These are phyloP conservation scores for Penicillium lividum DNA, from an alignment of 495 filamentous ascomycete genomes.

Conservation along the genomic window DNA sequence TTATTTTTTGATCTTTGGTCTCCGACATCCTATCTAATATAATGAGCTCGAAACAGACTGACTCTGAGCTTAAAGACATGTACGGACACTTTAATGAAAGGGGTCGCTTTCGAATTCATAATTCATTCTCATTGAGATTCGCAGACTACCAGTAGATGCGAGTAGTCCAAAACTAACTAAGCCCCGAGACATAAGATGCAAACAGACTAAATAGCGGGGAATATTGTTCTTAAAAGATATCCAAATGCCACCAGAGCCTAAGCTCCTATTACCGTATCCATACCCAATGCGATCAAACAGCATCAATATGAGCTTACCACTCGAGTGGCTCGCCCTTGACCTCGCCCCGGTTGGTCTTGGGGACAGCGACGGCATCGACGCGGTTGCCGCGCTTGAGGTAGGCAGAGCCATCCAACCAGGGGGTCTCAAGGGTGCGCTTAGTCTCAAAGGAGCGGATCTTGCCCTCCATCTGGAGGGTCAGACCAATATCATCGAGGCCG, in stretches of 20 bases:
- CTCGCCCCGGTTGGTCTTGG: conserved; percentile 88
- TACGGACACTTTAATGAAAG: neutral
- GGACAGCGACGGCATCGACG: conserved; percentile 80
- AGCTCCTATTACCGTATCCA: conserved; percentile 16
- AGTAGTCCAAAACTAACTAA: conserved; percentile 20
- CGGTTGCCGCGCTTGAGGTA: conserved; percentile 78
- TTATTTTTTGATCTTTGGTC: conserved; percentile 2
- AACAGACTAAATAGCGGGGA: conserved; percentile 20
- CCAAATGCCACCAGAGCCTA: conserved; percentile 9
- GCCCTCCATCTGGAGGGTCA: conserved; percentile 88
- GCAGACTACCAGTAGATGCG: conserved; percentile 16
- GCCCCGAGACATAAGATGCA: conserved; percentile 11
- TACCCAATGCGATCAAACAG: conserved; percentile 16
- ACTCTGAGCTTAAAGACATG: neutral
- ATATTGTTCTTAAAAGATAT: conserved; percentile 25
- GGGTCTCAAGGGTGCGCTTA: conserved; percentile 72
- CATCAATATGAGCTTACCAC: conserved; percentile 61
- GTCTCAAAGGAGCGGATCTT: conserved; percentile 85
- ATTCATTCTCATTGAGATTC: conserved; percentile 33
- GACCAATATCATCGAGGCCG: conserved; percentile 92
- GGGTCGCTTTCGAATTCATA: conserved; percentile 16
- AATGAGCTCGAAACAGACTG: conserved; percentile 9
- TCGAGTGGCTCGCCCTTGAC: conserved; percentile 84
- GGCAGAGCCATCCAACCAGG: conserved; percentile 88
- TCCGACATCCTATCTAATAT: conserved; percentile 12